Evolutionary conservation across 495 filamentous ascomycete genomes (phyloP), one percentile per base, ranked within the genome.

Genomic region (Xylaria cubensis): DNA sequence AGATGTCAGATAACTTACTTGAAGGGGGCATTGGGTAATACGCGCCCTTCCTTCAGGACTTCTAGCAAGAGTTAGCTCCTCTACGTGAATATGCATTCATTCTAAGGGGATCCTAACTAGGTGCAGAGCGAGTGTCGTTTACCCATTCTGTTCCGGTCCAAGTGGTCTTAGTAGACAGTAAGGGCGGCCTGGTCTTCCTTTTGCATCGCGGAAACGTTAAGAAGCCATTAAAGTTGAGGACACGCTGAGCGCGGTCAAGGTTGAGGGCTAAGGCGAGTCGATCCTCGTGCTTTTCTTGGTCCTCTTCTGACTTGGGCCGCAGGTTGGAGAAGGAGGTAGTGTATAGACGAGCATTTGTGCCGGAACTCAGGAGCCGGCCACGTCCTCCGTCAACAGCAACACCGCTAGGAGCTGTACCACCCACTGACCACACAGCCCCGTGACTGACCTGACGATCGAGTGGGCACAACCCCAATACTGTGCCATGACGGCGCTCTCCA

Each of bases 181-280:
- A 64, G 12, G 48, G 59, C 3, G 72, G 64, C 55, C 70, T 63
- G 12, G 39, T 50, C 21, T 73, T 55, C 41, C 74, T 76, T 53
- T 68, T 77, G 70, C 72, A 72, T 69, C 79, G 50, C 24, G 78
- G 71, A 72, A 73, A 80, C 21, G 74, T 77, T 69, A 76, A 83
- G 36, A 73, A 80, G 80, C 76, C 73, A 62, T 77, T 83, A 77
- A 83, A 87, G 66, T 82, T 84, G 55, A 95, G 84, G 9, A 93
- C 82, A 74, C 88, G 86, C 66, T 82, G 82, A 41, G 87, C 82
- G 65, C 87, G 89, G 76, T 98, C 92, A 70, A 98, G 85, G n/a
- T 92, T 91, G 21, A 97, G 86, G 5, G 96, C 96, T 46, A 92
- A 81, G 10, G 97, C 96, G 48, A 98, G 76, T 21, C 96, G 89